Evolutionary conservation across 2,329 filamentous ascomycete genomes (phyloP).

Genomic region (Dactylellina sp.): DNA sequence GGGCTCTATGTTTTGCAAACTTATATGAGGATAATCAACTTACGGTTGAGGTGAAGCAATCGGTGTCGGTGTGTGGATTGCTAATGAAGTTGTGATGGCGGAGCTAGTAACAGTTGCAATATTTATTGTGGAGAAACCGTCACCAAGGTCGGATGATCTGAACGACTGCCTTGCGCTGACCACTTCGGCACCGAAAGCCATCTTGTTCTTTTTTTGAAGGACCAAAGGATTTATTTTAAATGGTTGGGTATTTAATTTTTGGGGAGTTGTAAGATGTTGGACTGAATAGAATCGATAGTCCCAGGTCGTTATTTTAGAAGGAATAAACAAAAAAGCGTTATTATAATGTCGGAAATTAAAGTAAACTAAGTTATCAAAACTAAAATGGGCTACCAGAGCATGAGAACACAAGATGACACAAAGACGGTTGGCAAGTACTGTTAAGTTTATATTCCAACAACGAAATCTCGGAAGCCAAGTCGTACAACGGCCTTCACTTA

Average conservation of each 20-base stretch:
- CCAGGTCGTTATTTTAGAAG: too few species aligned
- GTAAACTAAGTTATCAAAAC: background rate
- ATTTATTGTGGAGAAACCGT: slow-evolving; percentile 17
- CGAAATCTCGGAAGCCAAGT: background rate
- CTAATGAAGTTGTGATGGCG: background rate
- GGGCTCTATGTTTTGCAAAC: background rate
- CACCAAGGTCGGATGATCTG: slow-evolving; percentile 3
- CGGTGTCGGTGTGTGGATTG: background rate
- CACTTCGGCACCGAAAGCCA: background rate
- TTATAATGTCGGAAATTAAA: background rate
- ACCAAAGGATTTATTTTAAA: background rate
- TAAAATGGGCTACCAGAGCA: background rate
- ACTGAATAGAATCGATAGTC: background rate
- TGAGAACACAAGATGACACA: background rate
- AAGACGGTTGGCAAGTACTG: background rate
- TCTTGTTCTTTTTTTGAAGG: background rate
- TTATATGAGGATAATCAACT: background rate
- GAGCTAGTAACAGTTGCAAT: slow-evolving; percentile 11
- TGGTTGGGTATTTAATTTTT: too few species aligned
- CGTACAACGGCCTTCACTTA: background rate
- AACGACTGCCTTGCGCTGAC: background rate
- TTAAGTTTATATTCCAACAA: slow-evolving; percentile 16
- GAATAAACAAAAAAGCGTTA: background rate
- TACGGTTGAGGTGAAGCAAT: slow-evolving; percentile 11
- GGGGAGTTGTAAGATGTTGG: background rate